Evolutionary conservation across 225 moss, liverwort and hornwort species (phyloP), one percentile per base, ranked within the genome.

Genomic region (Antitrichia curtipendula): DNA sequence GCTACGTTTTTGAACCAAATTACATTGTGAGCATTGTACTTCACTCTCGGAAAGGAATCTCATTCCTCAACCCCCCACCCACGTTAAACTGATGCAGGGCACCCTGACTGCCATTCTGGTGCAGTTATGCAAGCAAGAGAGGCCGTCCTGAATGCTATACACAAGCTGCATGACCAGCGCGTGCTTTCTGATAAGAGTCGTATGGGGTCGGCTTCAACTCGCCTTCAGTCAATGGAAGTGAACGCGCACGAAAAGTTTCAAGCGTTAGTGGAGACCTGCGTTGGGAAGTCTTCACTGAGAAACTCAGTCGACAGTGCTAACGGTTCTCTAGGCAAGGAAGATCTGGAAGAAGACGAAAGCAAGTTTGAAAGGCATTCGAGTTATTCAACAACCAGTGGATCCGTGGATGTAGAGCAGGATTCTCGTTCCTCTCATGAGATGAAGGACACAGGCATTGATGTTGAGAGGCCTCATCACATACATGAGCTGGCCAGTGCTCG

Each of bases 41-140:
- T 65, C 38, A 43, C 63, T 10, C 66, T 73, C 27, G 64, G 80
- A 84, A 81, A 80, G 78, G 82, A 85, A 77, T 90, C 90, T 90
- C 87, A 92, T 88, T 43, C 86, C 52, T 75, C 84, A 80, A 81
- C 8, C 8, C 49, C 49, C 83, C 59, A 78, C 58, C n/a, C 38
- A 82, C 84, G 82, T 85, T 86, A 88, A 89, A 86, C 89, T 91
- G 86, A 87, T 94, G 92, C 94, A 92, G 94, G 91, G 59, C 92
- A 91, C 84, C 90, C 86, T 90, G 92, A 92, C 91, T 90, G 86
- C 87, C 59, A 92, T 87, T 91, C 91, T 91, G 86, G 84, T 86
- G 90, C 92, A 91, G 92, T 94, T 81, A 87, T 91, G 90, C 92
- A 91, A 92, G 92, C 92, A 61, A 91, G 89, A 90, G 92, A 91